Base-by-base conservation (phyloP, 768 basidiomycete genomes). In the Tylopilus plumbeoviolaceoides region DNA sequence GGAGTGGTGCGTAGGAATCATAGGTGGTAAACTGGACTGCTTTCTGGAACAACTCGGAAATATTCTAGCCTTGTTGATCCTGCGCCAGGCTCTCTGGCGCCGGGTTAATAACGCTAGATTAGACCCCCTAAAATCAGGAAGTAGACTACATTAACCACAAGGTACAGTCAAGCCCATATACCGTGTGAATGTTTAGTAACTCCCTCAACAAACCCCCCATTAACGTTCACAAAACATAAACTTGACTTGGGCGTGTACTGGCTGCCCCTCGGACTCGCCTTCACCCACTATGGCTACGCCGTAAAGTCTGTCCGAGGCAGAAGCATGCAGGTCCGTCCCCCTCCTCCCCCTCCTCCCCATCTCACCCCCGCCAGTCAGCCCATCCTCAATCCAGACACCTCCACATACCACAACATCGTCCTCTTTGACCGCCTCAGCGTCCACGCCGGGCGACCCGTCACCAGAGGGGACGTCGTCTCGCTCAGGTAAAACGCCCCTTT, bases 361-460 rank as follows among this genome's bases (percentile, higher is more conserved):
- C 43, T 40, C 28, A 15, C 42, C 42, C 44, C 50, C 71, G 69
- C 63, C 73, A 84, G 82, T 78, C 65, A 78, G 77, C 77, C 88
- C 27, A 87, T 84, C 30, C 74, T 90, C 51, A 90, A 89, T 63
- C 88, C 87, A 31, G 81, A 89, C 63, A 73, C 76, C 4, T 89
- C 86, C 1, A 14, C 50, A 8, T 81, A 74, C 75, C 74, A 75
- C 55, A 87, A 90, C 61, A 65, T 86, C 33, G 84, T 75, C 15
- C 55, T 89, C 18, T 89, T 88, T 60, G 79, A 85, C 66, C 78
- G 79, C 6, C 64, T 73, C 56, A 73, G 75, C 1, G 61, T 79
- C 5, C 68, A 68, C 40, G 55, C 62, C 1, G 64, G 72, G 5
- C 49, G 57, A 21, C 69, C 71, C 7, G 78, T 76, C 61, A 50